Percentiles rank a stretch among this genome's conserved stretches.
Evolutionary conservation across 306 rosid genomes (phyloP).

Genomic region (Lathyrus sativus): DNA sequence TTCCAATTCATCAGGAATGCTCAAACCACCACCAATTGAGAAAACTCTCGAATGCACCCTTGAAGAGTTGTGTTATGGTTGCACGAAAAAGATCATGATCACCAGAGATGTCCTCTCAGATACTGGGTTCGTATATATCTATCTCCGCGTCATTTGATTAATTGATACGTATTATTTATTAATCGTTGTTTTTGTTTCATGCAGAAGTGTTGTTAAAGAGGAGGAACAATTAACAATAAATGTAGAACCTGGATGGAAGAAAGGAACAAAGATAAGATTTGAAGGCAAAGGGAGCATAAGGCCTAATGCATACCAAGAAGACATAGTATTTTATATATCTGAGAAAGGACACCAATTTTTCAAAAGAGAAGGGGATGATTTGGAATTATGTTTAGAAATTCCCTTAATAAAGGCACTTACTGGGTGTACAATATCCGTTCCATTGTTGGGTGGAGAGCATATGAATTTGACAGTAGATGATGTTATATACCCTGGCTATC

Average conservation of each 20-base stretch:
- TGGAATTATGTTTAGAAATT: constrained; percentile 59
- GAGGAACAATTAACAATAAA: constrained; percentile 64
- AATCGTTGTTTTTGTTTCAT: background rate
- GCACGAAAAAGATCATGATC: constrained; percentile 69
- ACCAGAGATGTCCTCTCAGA: constrained; percentile 54
- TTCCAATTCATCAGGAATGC: constrained; percentile 76
- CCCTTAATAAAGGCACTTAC: constrained; percentile 72
- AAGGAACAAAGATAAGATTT: constrained; percentile 81
- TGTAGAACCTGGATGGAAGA: constrained; percentile 88
- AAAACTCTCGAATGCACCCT: constrained; percentile 76
- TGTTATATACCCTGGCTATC: constrained; percentile 61
- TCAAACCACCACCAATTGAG: constrained; percentile 69
- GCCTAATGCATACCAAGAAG: constrained; percentile 52
- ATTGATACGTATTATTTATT: background rate
- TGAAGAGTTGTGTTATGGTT: constrained; percentile 82
- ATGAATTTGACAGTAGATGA: constrained; percentile 53
- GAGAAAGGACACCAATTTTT: constrained; percentile 65
- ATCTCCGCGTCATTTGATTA: background rate
- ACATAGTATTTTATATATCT: constrained; percentile 50
- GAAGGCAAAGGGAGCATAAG: constrained; percentile 74
- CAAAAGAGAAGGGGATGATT: constrained; percentile 76
- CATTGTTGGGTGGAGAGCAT: constrained; percentile 64
- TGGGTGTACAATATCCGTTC: constrained; percentile 61
- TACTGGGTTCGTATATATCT: constrained; percentile 56
- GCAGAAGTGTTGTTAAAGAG: constrained; percentile 57